phyloP scores from a whole-genome alignment of 352 stramenopile genomes.

The Phytopythium mirpurense region DNA sequence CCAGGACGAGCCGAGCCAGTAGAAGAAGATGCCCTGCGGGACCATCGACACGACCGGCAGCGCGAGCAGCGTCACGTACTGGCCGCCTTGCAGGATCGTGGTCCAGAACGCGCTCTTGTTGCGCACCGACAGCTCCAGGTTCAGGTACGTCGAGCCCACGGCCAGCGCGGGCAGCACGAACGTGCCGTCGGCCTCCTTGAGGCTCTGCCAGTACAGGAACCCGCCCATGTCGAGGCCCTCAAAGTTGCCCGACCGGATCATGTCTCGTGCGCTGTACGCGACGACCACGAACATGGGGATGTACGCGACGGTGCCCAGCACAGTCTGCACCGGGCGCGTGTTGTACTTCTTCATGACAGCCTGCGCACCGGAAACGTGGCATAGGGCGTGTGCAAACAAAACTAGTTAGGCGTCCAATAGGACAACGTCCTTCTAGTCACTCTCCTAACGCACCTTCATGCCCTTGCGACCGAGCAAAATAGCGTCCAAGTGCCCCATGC shows the following conservation, averaged over 20 bases:
- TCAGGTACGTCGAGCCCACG: slow-evolving; percentile 52
- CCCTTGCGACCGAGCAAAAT: slow-evolving; percentile 44
- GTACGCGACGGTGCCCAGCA: slow-evolving; percentile 58
- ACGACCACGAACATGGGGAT: slow-evolving; percentile 71
- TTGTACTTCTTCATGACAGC: slow-evolving; percentile 74
- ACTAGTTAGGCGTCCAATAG: too few species aligned
- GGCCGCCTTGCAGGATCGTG: slow-evolving; percentile 31
- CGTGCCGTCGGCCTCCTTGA: slow-evolving; percentile 56
- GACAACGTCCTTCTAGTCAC: too few species aligned
- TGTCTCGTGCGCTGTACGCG: slow-evolving; percentile 68
- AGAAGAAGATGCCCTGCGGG: slow-evolving; percentile 78
- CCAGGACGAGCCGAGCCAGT: slow-evolving; percentile 74
- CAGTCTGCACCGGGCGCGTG: slow-evolving; percentile 56
- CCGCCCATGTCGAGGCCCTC: slow-evolving; percentile 54
- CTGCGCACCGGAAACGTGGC: slow-evolving; percentile 9
- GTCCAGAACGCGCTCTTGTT: slow-evolving; percentile 49
- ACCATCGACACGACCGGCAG: slow-evolving; percentile 42
- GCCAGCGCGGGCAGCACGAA: slow-evolving; percentile 55
- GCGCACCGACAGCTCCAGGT: slow-evolving; percentile 43
- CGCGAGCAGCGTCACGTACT: slow-evolving; percentile 53
- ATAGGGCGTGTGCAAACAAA: too few species aligned
- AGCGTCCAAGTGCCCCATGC: slow-evolving; percentile 41
- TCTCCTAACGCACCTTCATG: slow-evolving; percentile 20
- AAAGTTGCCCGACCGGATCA: slow-evolving; percentile 69
- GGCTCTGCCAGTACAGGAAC: slow-evolving; percentile 59